These are phyloP conservation scores for Pseudocohnilembus persalinus DNA, from an alignment of 169 alveolate species.

Conservation along the genomic window DNA sequence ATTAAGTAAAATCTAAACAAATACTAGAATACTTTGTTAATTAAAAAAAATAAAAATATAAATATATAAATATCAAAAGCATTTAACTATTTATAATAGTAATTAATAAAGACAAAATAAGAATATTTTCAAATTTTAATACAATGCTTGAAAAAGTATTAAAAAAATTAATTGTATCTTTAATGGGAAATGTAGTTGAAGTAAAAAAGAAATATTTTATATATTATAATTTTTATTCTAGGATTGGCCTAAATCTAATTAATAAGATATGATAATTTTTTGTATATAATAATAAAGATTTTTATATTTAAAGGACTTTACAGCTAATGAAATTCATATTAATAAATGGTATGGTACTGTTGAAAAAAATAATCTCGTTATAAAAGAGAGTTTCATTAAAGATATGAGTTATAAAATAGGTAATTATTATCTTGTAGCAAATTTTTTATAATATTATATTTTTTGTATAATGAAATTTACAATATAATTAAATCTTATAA, in stretches of 20 bases:
- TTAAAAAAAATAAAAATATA: no score
- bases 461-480: neutral
- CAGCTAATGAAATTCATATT: neutral
- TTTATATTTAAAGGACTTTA: neutral
- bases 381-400: neutral
- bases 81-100: neutral
- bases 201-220: neutral
- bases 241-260: no score
- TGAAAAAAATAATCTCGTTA: neutral
- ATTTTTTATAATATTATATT: no score
- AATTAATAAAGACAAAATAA: no score
- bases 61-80: no score
- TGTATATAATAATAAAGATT: neutral
- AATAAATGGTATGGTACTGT: neutral
- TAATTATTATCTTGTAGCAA: no score
- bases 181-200: neutral
- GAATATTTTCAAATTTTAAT: neutral
- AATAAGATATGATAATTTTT: no score
- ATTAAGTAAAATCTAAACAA: no score
- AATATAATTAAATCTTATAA: no score
- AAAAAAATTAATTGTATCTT: neutral
- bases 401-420: neutral
- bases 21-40: no score
- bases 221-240: no score
- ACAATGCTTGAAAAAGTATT: neutral